Evolutionary conservation across 1,139 yeast genomes (phyloP).

Genomic region (Cylindricascospora bacillispora): DNA sequence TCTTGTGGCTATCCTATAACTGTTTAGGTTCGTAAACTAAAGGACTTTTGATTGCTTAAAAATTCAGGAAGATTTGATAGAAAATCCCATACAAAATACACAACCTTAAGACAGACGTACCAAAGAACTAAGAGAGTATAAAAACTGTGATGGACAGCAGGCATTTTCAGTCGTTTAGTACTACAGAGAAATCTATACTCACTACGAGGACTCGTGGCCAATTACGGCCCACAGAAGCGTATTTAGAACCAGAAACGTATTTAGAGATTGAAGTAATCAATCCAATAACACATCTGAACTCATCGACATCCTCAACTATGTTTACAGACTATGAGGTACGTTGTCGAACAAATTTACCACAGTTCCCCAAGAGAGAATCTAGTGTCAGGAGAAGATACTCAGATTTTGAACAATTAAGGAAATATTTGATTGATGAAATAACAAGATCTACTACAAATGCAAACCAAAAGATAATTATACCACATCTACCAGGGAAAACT

Average conservation of each 20-base stretch:
- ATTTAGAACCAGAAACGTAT: slow-evolving; percentile 91
- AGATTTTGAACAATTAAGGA: slow-evolving; percentile 68
- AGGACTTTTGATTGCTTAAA: too few relatives aligned
- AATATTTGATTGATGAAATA: slow-evolving; percentile 49
- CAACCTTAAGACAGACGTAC: too few relatives aligned
- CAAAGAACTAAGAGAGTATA: too few relatives aligned
- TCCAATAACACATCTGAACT: slow-evolving; percentile 34
- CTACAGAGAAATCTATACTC: too few relatives aligned
- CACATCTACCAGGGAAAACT: slow-evolving; percentile 80
- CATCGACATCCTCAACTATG: slow-evolving; percentile 44
- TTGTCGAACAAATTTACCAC: slow-evolving; percentile 79
- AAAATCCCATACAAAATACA: too few relatives aligned
- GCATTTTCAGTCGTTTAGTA: too few relatives aligned
- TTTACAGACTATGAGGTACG: slow-evolving; percentile 87
- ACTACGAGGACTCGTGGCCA: too few relatives aligned
- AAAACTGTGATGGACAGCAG: too few relatives aligned
- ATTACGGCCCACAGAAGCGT: slow-evolving; percentile 71
- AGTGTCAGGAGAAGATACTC: slow-evolving; percentile 77
- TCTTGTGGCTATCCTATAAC: too few relatives aligned
- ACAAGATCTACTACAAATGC: slow-evolving; percentile 27
- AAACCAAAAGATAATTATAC: slow-evolving; percentile 49
- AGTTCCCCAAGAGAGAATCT: slow-evolving; percentile 56
- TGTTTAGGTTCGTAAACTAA: too few relatives aligned
- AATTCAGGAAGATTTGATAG: too few relatives aligned
- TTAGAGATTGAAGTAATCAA: slow-evolving; percentile 68